A percentile compares a stretch with the other conserved stretches of the same genome.
Conservation (phyloP, 805 yeast genomes). For the Cyberlindnera euphorbiiphila region DNA sequence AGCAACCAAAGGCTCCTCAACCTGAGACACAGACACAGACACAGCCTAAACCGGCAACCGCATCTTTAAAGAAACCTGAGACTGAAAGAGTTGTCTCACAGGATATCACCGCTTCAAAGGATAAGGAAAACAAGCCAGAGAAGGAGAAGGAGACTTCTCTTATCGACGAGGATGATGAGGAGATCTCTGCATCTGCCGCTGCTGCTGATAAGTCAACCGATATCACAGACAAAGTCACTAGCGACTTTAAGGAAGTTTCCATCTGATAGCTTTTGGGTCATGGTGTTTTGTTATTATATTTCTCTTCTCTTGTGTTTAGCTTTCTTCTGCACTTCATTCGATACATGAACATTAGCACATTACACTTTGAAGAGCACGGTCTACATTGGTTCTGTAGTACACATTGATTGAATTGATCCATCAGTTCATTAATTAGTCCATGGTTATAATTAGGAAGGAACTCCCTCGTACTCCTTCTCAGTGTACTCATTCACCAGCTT, state of each 20-base stretch:
- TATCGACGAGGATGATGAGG: constrained; percentile 11
- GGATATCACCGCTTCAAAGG: constrained; percentile 17
- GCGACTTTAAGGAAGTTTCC: constrained; percentile 24
- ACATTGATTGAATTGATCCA: no score
- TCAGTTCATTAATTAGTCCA: no score
- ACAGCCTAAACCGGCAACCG: constrained; percentile 13
- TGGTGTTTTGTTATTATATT: background rate
- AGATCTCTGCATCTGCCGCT: no score
- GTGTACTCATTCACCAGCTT: constrained; percentile 50
- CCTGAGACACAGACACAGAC: constrained; percentile 12
- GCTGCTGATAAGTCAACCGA: constrained; percentile 4
- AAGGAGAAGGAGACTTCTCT: constrained; percentile 10
- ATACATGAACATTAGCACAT: no score
- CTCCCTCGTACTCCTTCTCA: constrained; percentile 76
- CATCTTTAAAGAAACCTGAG: constrained; percentile 2
- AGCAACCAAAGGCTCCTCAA: constrained; percentile 6
- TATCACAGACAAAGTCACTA: constrained; percentile 6
- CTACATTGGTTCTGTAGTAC: no score
- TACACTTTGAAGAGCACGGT: no score
- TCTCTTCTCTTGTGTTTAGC: background rate
- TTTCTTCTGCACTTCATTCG: background rate
- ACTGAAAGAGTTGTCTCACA: constrained; percentile 23
- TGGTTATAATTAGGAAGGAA: constrained; percentile 76
- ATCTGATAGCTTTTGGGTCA: constrained; percentile 11
- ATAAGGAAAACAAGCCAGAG: constrained; percentile 16